Evolutionary conservation across 805 yeast genomes (phyloP).

Genomic region (Pichia ethanolica): DNA sequence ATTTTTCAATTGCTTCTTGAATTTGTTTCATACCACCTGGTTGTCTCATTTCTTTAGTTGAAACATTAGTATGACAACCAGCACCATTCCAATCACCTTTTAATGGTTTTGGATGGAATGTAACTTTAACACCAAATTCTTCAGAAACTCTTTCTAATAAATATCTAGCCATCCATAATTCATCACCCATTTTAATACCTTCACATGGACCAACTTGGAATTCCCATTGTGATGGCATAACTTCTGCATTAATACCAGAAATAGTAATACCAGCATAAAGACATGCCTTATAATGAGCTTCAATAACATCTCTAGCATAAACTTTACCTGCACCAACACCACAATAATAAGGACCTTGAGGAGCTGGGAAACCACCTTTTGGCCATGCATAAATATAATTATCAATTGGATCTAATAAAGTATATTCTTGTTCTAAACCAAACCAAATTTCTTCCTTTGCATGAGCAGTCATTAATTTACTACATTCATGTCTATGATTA

Average conservation of each 20-base stretch:
- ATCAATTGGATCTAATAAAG: constrained; percentile 76
- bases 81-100: constrained; percentile 99
- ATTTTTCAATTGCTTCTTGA: constrained; percentile 86
- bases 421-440: constrained; percentile 98
- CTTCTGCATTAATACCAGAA: constrained; percentile 98
- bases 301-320: constrained; percentile 94
- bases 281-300: constrained; percentile 99
- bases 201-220: constrained; percentile 98
- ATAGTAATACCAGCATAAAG: constrained; percentile 83
- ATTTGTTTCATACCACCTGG: constrained; percentile 96
- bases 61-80: constrained; percentile 98
- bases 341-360: constrained; percentile 99
- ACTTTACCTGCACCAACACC: constrained; percentile 99
- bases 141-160: constrained; percentile 91
- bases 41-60: constrained; percentile 83
- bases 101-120: constrained; percentile 98
- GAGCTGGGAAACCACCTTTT: constrained; percentile 99
- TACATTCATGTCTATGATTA: constrained; percentile 97
- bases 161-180: constrained; percentile 94
- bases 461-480: constrained; percentile 91
- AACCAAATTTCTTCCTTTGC: constrained; percentile 84
- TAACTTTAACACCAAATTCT: constrained; percentile 97
- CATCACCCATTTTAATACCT: constrained; percentile 96
- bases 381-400: constrained; percentile 98
- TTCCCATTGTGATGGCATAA: constrained; percentile 99